Evolutionary conservation across 2,329 filamentous ascomycete genomes (phyloP).

Genomic region (Aureobasidium sp.): DNA sequence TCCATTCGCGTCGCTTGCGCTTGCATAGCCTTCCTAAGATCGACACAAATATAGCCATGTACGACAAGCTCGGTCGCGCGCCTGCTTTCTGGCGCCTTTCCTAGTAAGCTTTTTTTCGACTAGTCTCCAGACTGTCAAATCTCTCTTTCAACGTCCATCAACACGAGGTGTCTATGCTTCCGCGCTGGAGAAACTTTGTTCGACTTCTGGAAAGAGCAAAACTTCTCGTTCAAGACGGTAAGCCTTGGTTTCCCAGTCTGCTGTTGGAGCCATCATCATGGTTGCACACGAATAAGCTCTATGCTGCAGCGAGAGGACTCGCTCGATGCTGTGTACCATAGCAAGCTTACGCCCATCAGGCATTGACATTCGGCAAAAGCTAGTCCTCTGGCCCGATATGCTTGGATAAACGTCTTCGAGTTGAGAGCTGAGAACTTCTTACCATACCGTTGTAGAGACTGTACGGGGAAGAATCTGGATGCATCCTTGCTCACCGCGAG

Average conservation of each 20-base stretch:
- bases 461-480: background rate
- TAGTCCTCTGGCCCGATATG: background rate
- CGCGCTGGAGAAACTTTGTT: background rate
- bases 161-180: background rate
- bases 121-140: background rate
- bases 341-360: background rate
- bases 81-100: background rate
- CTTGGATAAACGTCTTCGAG: background rate
- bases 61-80: background rate
- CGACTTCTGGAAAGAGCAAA: background rate
- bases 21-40: background rate
- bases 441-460: background rate
- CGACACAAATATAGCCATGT: background rate
- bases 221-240: background rate
- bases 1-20: background rate
- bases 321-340: background rate
- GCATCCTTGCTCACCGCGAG: background rate
- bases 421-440: background rate
- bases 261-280: background rate
- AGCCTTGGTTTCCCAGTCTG: background rate
- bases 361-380: background rate
- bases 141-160: background rate
- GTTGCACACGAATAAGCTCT: background rate
- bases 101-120: background rate
- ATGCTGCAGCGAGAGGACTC: background rate